Base-by-base conservation (phyloP, 1,284 basidiomycete species). In the Farysia itapuensis region DNA sequence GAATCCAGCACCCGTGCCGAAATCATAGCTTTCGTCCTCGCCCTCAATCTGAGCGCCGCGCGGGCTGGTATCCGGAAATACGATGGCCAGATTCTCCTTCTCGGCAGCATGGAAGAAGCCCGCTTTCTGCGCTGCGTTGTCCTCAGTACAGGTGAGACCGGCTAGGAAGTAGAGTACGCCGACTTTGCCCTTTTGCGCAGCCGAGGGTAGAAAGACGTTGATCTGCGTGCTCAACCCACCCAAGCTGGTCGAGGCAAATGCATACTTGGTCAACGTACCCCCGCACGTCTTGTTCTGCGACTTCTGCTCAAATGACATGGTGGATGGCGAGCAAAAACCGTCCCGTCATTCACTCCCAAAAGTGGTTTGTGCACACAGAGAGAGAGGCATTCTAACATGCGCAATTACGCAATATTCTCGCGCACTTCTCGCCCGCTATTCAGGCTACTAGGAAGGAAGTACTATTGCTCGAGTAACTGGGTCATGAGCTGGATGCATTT, bases 31-130 rank as follows among this genome's bases (percentile, higher is more conserved):
- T 35, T 89, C 85, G 79, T 98, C 92, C 36, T 78, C 80, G 28
- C 88, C 90, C 43, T 87, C 84, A 47, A 92, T 82, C n/a, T 85
- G 86, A 2, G 94, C 93, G 1, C 91, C 92, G 23, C 94, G 84
- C 2, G 95, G 95, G 29, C 88, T 90, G 0, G 95, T 98, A 75
- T 99, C 95, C 0, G 95, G 91, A 77, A 96, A 95, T 30, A 98
- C 84, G 36, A 98, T 80, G 0, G 94, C 93, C 47, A 99, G 86
- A 4, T 87, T 65, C 44, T 57, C 41, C n/a, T 53, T 21, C 1
- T 64, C 63, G 4, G 74, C 74, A 6, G 66, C 64, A 15, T 35
- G 36, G 37, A 73, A 73, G 29, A 76, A 59, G 21, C 48, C 53
- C 23, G 66, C 74, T 45, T 76, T 76, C 39, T 76, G 72, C 5